Evolutionary conservation across 164 flowering plant species (phyloP), one percentile per base, ranked within the genome.

Genomic region (Chloranthus sessilifolius): DNA sequence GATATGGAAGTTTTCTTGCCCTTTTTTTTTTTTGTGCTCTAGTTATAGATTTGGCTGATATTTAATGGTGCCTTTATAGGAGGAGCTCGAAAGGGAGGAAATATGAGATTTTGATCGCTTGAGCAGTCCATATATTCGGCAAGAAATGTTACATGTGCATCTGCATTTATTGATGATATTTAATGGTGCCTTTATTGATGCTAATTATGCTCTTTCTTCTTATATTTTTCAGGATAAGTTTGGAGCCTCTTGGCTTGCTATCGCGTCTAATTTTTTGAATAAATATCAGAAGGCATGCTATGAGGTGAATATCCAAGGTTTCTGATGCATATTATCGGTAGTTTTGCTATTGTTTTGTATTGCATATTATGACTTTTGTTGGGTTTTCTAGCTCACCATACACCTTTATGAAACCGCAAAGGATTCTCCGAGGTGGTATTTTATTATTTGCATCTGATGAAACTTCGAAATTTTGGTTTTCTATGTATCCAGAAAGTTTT

Each of bases 81-180:
- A 88, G 76, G 96, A 92, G 66, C 89, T 92, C 55, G 95, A 92
- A 68, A 76, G 58, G 52, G 96, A 92, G 59, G 99, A 95, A 39
- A 61, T 92, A 51, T 85, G 95, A 89, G 96, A 92, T 56, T 86
- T 86, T 55, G 58, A 86, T 65, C 87, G 91, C 43, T 65, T 92
- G 69, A 83, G 75, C 54, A 69, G 59, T 41, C 96, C 99, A 41
- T 88, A 83, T 63, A 74, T 92, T 57, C 72, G 53, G 25, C 77
- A 72, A 48, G 71, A 80, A 45, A 40, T 71, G 50, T 68, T 92
- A 29, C 71, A 83, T 95, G 98, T 92, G 25, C 33, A 22, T 34
- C 21, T 35, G n/a, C 16, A 6, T 22, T 4, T 23, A n/a, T 30
- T 11, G 21, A n/a, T 20, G 4, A 26, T 1, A 33, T 7, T 23